Base-by-base conservation (phyloP, 192 early-diverging fungal species). In the Linderina pennispora region DNA sequence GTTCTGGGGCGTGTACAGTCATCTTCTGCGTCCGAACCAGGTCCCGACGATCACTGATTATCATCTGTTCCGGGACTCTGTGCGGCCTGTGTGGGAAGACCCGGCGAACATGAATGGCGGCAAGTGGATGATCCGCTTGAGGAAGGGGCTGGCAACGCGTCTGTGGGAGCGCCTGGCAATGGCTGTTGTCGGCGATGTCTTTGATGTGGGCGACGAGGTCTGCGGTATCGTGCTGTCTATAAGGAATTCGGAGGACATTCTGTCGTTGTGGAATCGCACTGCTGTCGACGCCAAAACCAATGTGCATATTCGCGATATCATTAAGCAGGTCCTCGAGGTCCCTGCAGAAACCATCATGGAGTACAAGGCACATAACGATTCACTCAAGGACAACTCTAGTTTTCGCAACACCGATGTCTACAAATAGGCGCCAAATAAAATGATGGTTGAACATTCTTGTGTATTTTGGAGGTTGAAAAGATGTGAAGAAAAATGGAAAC, bases 81-180 rank as follows among this genome's bases (percentile, higher is more conserved):
- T 94, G 36, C 66, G 90, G 33, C 94, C 94, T 33, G 86, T 94
- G n/a, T 97, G 94, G 94, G 94, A 97, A 77, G 93, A 97, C 49
- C 59, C 76, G 3, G 74, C 65, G 23, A 92, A 94, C 50, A 76
- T 88, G 36, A 80, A 80, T 44, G 94, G 94, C 31, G 94, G 94
- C 36, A 94, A 94, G 53, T 97, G 94, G 94, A 97, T 94, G 61
- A 81, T 92, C 8, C 65, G 94, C 40, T 58, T 97, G 43, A 90
- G 86, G 55, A 97, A 97, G 67, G 94, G 94, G 5, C 68, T 97
- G 8, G 85, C 94, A 18, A 81, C 85, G 39, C 74, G 94, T 8
- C 89, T 91, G 53, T 97, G 94, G 94, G 94, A 94, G 62, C 73
- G 75, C 50, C 61, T 92, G 63, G 86, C 83, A 13, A 77, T 95